Base-by-base conservation (phyloP, 371 early-diverging fungal genomes). In the Syncephalastrum monosporum region DNA sequence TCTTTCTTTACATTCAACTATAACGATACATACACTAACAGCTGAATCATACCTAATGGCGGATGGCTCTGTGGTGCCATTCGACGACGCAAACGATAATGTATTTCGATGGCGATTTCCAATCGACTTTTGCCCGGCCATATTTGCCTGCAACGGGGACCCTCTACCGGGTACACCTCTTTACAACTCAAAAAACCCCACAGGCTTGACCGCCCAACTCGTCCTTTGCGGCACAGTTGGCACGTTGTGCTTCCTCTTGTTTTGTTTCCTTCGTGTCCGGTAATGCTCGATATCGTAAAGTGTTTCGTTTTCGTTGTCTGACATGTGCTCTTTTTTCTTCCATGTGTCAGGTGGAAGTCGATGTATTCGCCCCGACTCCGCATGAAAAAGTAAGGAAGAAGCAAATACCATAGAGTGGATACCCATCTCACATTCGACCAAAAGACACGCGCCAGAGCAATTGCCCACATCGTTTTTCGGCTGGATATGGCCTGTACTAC, bases 351-450 rank as follows among this genome's bases (percentile, higher is more conserved):
- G 47, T 86, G 86, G 86, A 64, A 59, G 25, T 57, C 67, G 41
- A 68, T 86, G 63, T 86, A 82, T 65, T 76, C 86, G 2, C 86
- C 86, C n/a, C 69, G 86, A 50, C 65, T 80, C n/a, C 74, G 82
- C 43, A 81, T 86, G 65, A 72, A 68, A 59, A 81, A 82, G 86
- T 83, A 70, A 64, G 61, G 41, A n/a, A 21, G 17, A n/a, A 21
- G 0, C 19, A 45, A 16, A 27, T 16, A 27, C 25, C n/a, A 23
- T 27, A 51, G 43, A 29, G 42, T 25, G 42, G 17, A 54, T n/a
- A 53, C 3, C 19, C n/a, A 19, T 21, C 21, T 21, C 7, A 49
- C n/a, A 6, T 6, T 25, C n/a, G 4, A n/a, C 43, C 25, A 42
- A 25, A 25, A 67, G 86, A 60, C 75, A 83, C 60, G 76, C 83